Evolutionary conservation across 2,329 filamentous ascomycete species (phyloP).

Genomic region (Fonsecaea pedrosoi): DNA sequence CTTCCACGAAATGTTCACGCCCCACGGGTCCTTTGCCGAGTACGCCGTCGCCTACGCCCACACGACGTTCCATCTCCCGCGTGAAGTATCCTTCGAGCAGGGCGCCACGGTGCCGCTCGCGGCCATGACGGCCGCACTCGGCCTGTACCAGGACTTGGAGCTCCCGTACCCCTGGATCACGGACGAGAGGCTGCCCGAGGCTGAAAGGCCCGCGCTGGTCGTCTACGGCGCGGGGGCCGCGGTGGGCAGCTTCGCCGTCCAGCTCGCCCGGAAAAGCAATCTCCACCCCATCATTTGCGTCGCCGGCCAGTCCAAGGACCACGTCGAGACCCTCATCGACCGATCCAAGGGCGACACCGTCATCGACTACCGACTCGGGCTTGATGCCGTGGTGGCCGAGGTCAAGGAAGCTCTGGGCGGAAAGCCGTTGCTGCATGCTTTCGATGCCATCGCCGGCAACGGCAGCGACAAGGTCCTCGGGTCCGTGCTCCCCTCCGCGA

Average conservation of each 20-base stretch:
- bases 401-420: conserved; percentile 52
- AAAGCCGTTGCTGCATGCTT: conserved; percentile 58
- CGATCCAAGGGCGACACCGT: conserved; percentile 61
- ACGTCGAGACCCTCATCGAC: conserved; percentile 62
- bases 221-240: conserved; percentile 64
- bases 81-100: conserved; percentile 59
- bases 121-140: conserved; percentile 32
- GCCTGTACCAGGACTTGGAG: conserved; percentile 22
- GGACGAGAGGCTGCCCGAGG: not conserved
- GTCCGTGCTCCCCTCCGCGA: too few relatives aligned
- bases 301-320: conserved; percentile 59
- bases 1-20: conserved; percentile 57
- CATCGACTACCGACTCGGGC: conserved; percentile 66
- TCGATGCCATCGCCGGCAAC: conserved; percentile 59
- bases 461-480: not conserved
- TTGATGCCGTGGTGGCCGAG: conserved; percentile 56
- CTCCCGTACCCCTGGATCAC: conserved; percentile 31
- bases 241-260: conserved; percentile 65
- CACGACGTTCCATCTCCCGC: conserved; percentile 62
- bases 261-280: conserved; percentile 61
- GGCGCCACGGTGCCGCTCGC: conserved; percentile 34
- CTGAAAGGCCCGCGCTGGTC: conserved; percentile 45
- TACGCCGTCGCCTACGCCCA: conserved; percentile 62
- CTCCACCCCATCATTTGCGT: conserved; percentile 69
- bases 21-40: conserved; percentile 62